phyloP scores from a whole-genome alignment of 2,329 filamentous ascomycete genomes.

The Fusarium sp. region DNA sequence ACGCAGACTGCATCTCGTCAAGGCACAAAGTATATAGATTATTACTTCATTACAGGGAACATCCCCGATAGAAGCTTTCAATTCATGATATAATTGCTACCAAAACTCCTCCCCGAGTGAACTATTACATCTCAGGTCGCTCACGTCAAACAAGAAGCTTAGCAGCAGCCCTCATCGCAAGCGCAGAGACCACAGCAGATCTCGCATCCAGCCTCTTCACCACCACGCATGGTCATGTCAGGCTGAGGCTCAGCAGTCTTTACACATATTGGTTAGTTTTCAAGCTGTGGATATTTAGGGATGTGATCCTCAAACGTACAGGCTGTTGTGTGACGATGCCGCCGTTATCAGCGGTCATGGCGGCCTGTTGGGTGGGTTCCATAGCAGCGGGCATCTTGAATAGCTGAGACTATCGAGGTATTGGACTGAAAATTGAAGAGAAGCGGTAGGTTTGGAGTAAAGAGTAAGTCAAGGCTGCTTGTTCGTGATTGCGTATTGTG shows the following conservation, averaged over 20 bases:
- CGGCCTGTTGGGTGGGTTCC: slow-evolving; percentile 60
- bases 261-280: slow-evolving; percentile 19
- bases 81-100: slow-evolving; percentile 29
- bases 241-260: slow-evolving; percentile 58
- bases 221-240: slow-evolving; percentile 59
- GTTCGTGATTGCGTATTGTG: slow-evolving; percentile 25
- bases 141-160: slow-evolving; percentile 7
- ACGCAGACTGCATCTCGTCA: not conserved
- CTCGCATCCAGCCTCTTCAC: slow-evolving; percentile 62
- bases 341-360: slow-evolving; percentile 56
- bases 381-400: slow-evolving; percentile 58
- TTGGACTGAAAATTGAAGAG: slow-evolving; percentile 2
- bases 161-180: slow-evolving; percentile 61
- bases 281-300: not conserved
- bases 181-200: slow-evolving; percentile 62
- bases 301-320: slow-evolving; percentile 48
- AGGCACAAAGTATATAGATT: not conserved
- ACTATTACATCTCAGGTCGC: slow-evolving; percentile 5
- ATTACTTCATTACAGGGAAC: slow-evolving; percentile 11
- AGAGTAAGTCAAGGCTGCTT: slow-evolving; percentile 34
- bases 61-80: slow-evolving; percentile 12
- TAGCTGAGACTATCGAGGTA: slow-evolving; percentile 5
- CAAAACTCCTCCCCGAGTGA: slow-evolving; percentile 30
- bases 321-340: slow-evolving; percentile 59
- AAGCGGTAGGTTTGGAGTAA: slow-evolving; percentile 26